Base-by-base conservation (phyloP, 2,329 filamentous ascomycete species). In the Fusarium sp. region DNA sequence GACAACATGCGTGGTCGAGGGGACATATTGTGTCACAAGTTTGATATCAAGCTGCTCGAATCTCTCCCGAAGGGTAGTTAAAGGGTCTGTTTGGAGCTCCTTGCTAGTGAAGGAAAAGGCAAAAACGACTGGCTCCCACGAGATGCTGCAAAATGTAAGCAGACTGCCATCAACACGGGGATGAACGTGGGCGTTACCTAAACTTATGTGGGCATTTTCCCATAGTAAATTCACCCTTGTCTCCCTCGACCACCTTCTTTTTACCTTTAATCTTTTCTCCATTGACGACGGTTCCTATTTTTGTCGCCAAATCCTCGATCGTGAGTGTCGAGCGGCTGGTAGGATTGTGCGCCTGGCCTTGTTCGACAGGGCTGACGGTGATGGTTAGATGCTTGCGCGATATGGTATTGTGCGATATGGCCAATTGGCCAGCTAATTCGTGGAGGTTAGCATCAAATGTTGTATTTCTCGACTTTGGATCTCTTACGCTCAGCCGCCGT, bases 41-140 rank as follows among this genome's bases (percentile, higher is more conserved):
- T 97, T 98, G 75, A 98, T 89, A 72, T 97, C 95, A n/a, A 96
- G 82, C 40, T 89, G 85, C 73, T 96, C 92, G 15, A 98, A 85
- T 49, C 83, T 83, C 29, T 84, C 78, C 61, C 86, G 86, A 25
- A 93, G 83, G 15, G 80, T 79, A 2, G 80, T 77, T 51, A 93
- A 80, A 2, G 89, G 86, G 68, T 89, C 86, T 58, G 82, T 81
- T 64, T 88, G 91, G 31, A 88, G 77, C 67, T 92, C 88, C 65
- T 89, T 91, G 53, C 83, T 85, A 7, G 89, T 88, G 55, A 91
- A 90, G 2, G 90, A 91, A 72, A 95, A 94, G 39, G 88, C 92
- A 54, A 98, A 81, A n/a, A 93, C 88, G 7, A 92, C 83, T 0
- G 92, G 90, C 26, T 87, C 79, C 93, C 94, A 98, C 58, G 81